Percentiles rank a stretch among this genome's conserved stretches.
These are phyloP conservation scores for Oldenlandia corymbosa DNA, from an alignment of 257 asterid species.

Conservation along the genomic window DNA sequence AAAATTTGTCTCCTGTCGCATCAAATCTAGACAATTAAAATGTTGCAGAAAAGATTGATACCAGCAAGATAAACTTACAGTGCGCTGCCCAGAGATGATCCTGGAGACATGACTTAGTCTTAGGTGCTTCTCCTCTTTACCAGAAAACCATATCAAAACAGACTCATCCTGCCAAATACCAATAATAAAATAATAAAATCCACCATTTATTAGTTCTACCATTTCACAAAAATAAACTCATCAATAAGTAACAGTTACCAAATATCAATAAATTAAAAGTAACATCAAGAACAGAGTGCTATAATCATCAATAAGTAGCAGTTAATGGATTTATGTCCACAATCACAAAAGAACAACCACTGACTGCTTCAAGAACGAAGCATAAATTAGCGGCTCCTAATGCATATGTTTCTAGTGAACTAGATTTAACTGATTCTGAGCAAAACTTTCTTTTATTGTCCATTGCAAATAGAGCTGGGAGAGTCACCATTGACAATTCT, in stretches of 20 bases:
- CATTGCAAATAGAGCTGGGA: too few relatives aligned
- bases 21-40: too few relatives aligned
- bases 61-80: slow-evolving; percentile 52
- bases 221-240: too few relatives aligned
- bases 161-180: slow-evolving; percentile 84
- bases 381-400: too few relatives aligned
- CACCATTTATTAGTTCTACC: too few relatives aligned
- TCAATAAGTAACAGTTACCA: too few relatives aligned
- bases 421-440: background rate
- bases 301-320: background rate
- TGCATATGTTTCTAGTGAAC: background rate
- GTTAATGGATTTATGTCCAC: background rate
- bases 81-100: slow-evolving; percentile 95
- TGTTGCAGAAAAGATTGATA: background rate
- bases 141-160: slow-evolving; percentile 88
- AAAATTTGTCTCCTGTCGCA: background rate
- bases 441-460: too few relatives aligned
- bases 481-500: too few relatives aligned
- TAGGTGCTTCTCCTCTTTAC: slow-evolving; percentile 93
- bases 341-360: background rate
- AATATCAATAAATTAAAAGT: slow-evolving; percentile 10
- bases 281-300: background rate
- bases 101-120: slow-evolving; percentile 83
- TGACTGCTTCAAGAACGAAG: too few relatives aligned
- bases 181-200: too few relatives aligned